Base-by-base conservation (phyloP, 202 grass and related monocot species). In the Cymbopogon flexuosus region DNA sequence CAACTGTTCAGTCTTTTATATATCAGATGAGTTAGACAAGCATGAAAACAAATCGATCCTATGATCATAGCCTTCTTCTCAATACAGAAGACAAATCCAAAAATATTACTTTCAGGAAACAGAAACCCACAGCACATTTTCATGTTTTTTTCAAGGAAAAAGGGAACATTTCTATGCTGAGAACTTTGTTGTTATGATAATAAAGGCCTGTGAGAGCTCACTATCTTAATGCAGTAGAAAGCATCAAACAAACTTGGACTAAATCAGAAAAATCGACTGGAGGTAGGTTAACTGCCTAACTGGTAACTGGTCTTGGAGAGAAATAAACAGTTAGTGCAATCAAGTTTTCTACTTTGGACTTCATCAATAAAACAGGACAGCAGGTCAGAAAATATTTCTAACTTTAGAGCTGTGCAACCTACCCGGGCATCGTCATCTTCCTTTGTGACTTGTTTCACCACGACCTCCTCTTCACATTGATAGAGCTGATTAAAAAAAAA, bases 401-500 rank as follows among this genome's bases (percentile, higher is more conserved):
- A 16, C 10, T 8, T 75, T 12, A 22, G 18, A 54, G 36, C 19
- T n/a, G 36, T 21, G 80, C 22, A 85, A 74, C 87, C 40, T 85
- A 88, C 73, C 83, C 23, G 77, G 61, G 79, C 81, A 46, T 79
- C 81, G 73, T 80, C 76, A 73, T 87, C 82, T 57, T 81, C 68
- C 45, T 84, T 78, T 18, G 81, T 67, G 82, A 83, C 92, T 90
- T 89, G 83, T 84, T 87, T 85, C 35, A 73, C 83, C 7, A 79
- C 79, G 31, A 78, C 88, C 54, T 68, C 83, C 80, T 90, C 85
- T 49, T 88, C 84, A 0, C 27, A 87, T 88, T 89, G 88, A 54
- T 91, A 94, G 77, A 98, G 90, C 90, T 93, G 79, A 68, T 65
- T 67, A 83, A 87, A 19, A 66, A 42, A 79, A 35, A 35, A 10